Base-by-base conservation (phyloP, 1,284 basidiomycete species). In the Blastosporella zonata region DNA sequence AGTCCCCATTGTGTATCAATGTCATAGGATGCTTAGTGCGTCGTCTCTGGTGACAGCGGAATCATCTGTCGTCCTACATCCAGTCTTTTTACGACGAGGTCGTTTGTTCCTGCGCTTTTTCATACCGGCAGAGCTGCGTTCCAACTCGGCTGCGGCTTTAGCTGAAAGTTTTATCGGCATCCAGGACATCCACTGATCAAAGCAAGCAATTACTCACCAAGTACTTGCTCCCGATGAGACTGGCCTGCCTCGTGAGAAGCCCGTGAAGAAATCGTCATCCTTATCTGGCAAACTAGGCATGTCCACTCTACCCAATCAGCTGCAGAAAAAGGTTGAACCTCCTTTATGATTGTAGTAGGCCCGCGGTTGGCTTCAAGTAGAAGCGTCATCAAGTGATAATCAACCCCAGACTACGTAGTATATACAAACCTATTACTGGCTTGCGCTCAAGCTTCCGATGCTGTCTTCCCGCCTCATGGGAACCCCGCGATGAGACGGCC, bases 1-100 rank as follows among this genome's bases (percentile, higher is more conserved):
- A 50, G 6, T 5, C 56, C 56, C 38, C 43, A 58, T 27, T 46
- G 43, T n/a, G 56, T 58, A 41, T 58, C 56, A 27, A 58, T 50
- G 18, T 58, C 56, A 18, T 15, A 58, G 28, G 13, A 58, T 13
- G 2, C 17, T 20, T 18, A 10, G 22, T 8, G 2, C 52, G 3
- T 49, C 49, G 6, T 46, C 49, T 7, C 22, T 5, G 4, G 3
- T 10, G 4, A 7, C 29, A 43, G 31, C 28, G 21, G 22, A 12
- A 25, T 6, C 15, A 22, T n/a, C n/a, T n/a, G n/a, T n/a, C n/a
- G n/a, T n/a, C n/a, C n/a, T n/a, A n/a, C n/a, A n/a, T n/a, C n/a
- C n/a, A n/a, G n/a, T n/a, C n/a, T n/a, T n/a, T n/a, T n/a, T n/a
- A n/a, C n/a, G n/a, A n/a, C n/a, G n/a, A n/a, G n/a, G n/a, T n/a